Evolutionary conservation across 192 early-diverging fungal species (phyloP).

Genomic region (Umbelopsis isabellina): DNA sequence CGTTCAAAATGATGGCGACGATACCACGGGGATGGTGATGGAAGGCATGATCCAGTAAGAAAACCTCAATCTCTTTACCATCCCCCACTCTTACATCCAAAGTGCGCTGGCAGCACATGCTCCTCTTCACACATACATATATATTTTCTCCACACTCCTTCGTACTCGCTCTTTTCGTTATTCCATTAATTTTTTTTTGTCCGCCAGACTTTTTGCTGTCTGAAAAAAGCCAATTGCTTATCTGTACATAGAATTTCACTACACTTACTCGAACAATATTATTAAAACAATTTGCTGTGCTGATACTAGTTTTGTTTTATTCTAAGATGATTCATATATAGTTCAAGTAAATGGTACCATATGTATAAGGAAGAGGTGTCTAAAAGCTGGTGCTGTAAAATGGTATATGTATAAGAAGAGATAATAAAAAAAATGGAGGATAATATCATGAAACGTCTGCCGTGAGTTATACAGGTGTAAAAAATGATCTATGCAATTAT

Average conservation of each 20-base stretch:
- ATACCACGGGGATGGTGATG: background rate
- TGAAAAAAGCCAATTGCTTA: background rate
- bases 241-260: slow-evolving; percentile 16
- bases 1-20: background rate
- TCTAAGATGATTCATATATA: background rate
- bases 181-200: background rate
- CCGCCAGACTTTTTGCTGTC: background rate
- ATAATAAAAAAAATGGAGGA: background rate
- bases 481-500: background rate
- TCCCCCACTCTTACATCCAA: background rate
- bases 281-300: background rate
- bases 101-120: slow-evolving; percentile 18
- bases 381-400: background rate
- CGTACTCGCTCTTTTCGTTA: background rate
- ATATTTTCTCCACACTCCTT: background rate
- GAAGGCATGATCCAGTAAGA: background rate
- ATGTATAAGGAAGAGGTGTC: no score
- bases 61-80: background rate
- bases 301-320: background rate
- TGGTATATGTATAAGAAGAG: background rate
- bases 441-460: background rate
- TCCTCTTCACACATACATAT: background rate
- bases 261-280: background rate
- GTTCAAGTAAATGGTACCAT: no score
- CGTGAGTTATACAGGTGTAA: background rate